phyloP scores from a whole-genome alignment of 176 grass and related monocot genomes.

The Rhynchospora breviuscula region DNA sequence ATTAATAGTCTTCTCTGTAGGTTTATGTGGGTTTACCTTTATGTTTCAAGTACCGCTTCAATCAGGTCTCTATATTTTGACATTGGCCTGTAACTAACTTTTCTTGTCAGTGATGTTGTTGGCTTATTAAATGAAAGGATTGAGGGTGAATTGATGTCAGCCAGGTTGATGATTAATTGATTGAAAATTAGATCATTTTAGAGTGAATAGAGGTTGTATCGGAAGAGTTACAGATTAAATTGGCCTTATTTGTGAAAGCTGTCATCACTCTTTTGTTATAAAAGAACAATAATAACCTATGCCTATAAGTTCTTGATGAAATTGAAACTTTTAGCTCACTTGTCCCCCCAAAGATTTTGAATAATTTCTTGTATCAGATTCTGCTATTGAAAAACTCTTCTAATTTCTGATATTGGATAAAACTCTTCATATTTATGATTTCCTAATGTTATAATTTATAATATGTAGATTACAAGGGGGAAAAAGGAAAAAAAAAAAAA shows the following conservation, averaged over 20 bases:
- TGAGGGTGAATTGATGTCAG: not conserved
- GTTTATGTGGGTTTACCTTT: not conserved
- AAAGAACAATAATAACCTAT: not conserved
- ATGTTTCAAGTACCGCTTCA: not conserved
- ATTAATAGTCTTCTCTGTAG: not conserved
- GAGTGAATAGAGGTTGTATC: not conserved
- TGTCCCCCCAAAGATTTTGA: not conserved
- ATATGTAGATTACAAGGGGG: not conserved
- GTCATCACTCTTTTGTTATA: not conserved
- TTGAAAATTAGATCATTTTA: not conserved
- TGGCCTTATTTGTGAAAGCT: not conserved
- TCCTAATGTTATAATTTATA: not conserved
- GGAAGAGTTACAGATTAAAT: not conserved
- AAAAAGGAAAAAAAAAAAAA: too few species aligned
- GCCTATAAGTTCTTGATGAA: not conserved
- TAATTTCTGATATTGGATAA: too few species aligned
- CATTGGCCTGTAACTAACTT: not conserved
- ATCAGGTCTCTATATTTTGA: not conserved
- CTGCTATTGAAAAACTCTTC: not conserved
- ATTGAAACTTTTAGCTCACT: not conserved
- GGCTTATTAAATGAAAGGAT: not conserved
- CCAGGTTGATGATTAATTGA: slow-evolving; percentile 1
- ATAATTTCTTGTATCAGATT: not conserved
- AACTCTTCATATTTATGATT: too few species aligned
- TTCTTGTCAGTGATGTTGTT: not conserved